Evolutionary conservation across 805 yeast genomes (phyloP), one percentile per base, ranked within the genome.

Genomic region (Teunomyces barrocoloradensis): DNA sequence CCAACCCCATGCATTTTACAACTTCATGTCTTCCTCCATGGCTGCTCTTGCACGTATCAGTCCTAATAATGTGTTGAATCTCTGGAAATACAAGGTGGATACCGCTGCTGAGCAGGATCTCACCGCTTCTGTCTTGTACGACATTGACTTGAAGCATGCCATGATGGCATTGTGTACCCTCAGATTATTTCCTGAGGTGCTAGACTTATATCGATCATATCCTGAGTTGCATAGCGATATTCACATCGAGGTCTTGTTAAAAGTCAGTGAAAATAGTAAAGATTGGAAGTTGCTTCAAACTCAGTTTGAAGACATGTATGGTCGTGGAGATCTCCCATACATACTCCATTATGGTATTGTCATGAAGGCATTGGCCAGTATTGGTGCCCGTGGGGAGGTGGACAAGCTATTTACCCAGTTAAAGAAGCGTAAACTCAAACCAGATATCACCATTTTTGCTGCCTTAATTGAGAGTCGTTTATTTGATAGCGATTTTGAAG

Each of bases 311-410:
- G 73, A 69, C 18, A 69, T 78, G 60, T 79, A 79, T 55, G 81
- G 79, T 1, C 61, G 69, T n/a, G 82, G 80, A 1, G 68, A 77
- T 36, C 62, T 79, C 21, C 87, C 87, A 1, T 73, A 74, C 42
- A 64, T 73, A 27, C 57, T 60, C 25, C 88, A 85, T 53, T 86
- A 85, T 58, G 71, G 78, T 3, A 75, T 81, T 13, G 81, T 84
- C 10, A 82, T 87, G 78, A 64, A 70, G 45, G 81, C 86, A 0
- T 65, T 87, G 50, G 82, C 87, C 0, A 52, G 57, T 4, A 59
- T 68, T 29, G 84, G 80, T 7, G 81, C 78, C 53, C 63, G 57
- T 35, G 73, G 61, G 34, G 77, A 73, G 58, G 81, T 78, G 9
- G 78, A 76, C 23, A 63, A 59, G 47, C 65, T 87, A 47, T 84